Conservation (phyloP, 1,284 basidiomycete genomes). For the Malassezia arunalokei region DNA sequence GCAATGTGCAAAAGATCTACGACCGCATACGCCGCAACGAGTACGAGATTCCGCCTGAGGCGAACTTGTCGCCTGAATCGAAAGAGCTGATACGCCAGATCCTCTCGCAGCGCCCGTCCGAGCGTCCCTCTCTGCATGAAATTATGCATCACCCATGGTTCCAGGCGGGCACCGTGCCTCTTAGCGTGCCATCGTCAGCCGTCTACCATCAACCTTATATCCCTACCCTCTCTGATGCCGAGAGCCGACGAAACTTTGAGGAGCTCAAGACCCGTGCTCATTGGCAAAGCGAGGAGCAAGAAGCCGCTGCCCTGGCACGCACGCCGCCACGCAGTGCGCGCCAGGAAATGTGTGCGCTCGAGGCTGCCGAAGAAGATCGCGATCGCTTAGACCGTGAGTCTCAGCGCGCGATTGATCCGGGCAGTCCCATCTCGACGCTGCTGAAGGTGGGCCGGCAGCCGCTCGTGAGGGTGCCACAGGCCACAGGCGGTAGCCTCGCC, state of each 20-base stretch:
- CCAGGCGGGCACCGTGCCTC: conserved; percentile 64
- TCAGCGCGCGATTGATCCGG: conserved; percentile 85
- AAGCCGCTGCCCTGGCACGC: conserved; percentile 15
- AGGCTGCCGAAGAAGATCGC: conserved; percentile 36
- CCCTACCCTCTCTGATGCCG: conserved; percentile 47
- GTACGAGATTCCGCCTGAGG: conserved; percentile 78
- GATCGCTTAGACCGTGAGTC: conserved; percentile 68
- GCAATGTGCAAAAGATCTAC: conserved; percentile 58
- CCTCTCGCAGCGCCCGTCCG: conserved; percentile 56
- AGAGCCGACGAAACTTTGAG: conserved; percentile 30
- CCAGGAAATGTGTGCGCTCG: conserved; percentile 25
- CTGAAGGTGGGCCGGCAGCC: conserved; percentile 50
- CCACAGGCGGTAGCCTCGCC: neutral
- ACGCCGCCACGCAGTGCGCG: conserved; percentile 10
- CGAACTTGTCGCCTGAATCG: conserved; percentile 60
- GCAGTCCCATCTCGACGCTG: conserved; percentile 81
- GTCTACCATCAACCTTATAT: conserved; percentile 66
- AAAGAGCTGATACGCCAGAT: conserved; percentile 72
- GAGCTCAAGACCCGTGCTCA: conserved; percentile 27
- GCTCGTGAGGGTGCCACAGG: conserved; percentile 26
- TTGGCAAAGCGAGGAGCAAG: conserved; percentile 28
- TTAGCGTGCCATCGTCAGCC: conserved; percentile 65
- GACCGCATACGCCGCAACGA: conserved; percentile 86
- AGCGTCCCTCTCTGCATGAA: conserved; percentile 69
- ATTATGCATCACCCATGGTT: conserved; percentile 82